phyloP scores from a whole-genome alignment of 805 yeast species.

The Saccharomycopsis schoenii region DNA sequence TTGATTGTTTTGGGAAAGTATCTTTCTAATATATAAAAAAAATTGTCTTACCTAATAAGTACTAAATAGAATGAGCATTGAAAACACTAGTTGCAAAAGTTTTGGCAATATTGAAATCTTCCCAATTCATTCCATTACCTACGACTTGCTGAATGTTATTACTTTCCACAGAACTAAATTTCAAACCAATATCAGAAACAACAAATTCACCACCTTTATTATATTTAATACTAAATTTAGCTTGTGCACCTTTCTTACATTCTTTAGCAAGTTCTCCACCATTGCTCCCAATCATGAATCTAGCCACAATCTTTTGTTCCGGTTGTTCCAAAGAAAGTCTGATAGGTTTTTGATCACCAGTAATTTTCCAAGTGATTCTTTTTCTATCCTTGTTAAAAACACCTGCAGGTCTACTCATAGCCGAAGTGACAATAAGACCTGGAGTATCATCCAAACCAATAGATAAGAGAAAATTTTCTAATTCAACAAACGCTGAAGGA shows the following conservation, averaged over 20 bases:
- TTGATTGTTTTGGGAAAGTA: background rate
- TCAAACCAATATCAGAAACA: conserved; percentile 31
- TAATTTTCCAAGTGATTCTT: conserved; percentile 79
- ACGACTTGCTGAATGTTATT: background rate
- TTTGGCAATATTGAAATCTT: conserved; percentile 8
- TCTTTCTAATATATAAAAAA: background rate
- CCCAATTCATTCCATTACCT: conserved; percentile 7
- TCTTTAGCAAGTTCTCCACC: conserved; percentile 57
- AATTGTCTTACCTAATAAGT: background rate
- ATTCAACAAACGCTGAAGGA: conserved; percentile 23
- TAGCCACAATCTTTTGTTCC: conserved; percentile 71
- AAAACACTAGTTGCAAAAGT: conserved; percentile 12
- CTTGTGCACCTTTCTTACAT: conserved; percentile 61
- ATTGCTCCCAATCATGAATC: conserved; percentile 51
- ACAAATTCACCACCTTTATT: conserved; percentile 37
- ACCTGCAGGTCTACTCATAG: conserved; percentile 87
- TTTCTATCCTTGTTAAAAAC: conserved; percentile 78
- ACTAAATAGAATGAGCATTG: conserved; percentile 8
- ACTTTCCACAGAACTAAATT: conserved; percentile 20
- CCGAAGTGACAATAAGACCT: conserved; percentile 57
- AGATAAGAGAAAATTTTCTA: conserved; percentile 35
- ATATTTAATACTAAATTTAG: conserved; percentile 45
- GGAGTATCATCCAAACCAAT: conserved; percentile 37
- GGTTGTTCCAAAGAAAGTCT: conserved; percentile 26
- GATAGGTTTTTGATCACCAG: conserved; percentile 26